Evolutionary conservation across 1,284 basidiomycete genomes (phyloP).

Genomic region (Cutaneotrichosporon sp.): DNA sequence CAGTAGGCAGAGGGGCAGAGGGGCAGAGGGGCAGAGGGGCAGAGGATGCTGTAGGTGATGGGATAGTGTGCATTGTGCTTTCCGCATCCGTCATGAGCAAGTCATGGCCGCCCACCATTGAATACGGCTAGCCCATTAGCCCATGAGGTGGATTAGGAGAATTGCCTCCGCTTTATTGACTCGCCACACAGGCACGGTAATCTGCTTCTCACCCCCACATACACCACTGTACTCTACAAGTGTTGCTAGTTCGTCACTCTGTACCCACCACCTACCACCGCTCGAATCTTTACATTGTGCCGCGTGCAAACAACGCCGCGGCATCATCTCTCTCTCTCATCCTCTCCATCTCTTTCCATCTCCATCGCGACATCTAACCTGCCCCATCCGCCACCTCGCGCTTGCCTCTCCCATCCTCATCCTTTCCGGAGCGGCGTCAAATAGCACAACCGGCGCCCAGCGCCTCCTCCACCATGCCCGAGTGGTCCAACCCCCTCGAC

Average conservation of each 20-base stretch:
- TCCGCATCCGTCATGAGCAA: too few relatives aligned
- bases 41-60: background rate
- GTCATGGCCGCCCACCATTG: too few relatives aligned
- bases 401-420: background rate
- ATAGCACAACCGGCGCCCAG: too few relatives aligned
- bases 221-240: too few relatives aligned
- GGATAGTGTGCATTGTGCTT: background rate
- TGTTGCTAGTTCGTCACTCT: background rate
- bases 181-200: too few relatives aligned
- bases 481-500: constrained; percentile 2
- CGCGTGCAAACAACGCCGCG: constrained; percentile 1
- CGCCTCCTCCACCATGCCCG: background rate
- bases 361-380: background rate
- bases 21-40: background rate
- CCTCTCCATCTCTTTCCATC: background rate
- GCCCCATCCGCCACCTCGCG: background rate
- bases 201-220: too few relatives aligned
- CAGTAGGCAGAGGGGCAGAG: background rate
- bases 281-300: background rate
- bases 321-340: background rate
- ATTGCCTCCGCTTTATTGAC: background rate
- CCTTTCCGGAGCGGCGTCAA: background rate
- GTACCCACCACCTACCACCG: too few relatives aligned
- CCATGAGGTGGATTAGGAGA: background rate
- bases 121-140: background rate